Evolutionary conservation across 2,329 filamentous ascomycete species (phyloP).

Genomic region (Penicillium sp.): DNA sequence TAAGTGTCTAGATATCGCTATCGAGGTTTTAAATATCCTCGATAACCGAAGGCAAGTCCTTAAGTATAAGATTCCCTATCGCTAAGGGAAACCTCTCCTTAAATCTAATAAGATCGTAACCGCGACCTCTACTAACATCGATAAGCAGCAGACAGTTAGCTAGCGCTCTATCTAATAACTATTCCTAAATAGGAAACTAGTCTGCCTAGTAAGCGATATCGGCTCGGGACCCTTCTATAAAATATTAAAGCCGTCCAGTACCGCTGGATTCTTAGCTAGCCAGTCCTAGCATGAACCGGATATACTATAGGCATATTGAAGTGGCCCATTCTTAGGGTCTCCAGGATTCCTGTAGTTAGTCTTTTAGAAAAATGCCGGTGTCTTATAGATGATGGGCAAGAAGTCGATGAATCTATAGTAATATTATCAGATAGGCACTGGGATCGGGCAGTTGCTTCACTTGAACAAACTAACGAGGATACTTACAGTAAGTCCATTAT

Average conservation of each 20-base stretch:
- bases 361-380: conserved; percentile 16
- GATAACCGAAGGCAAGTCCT: not conserved
- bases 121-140: not conserved
- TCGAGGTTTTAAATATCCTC: not conserved
- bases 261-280: not conserved
- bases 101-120: not conserved
- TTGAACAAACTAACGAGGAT: not conserved
- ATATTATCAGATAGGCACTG: not conserved
- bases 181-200: not conserved
- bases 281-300: not conserved
- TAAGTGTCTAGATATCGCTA: not conserved
- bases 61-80: not conserved
- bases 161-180: not conserved
- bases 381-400: conserved; percentile 17
- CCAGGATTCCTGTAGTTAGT: conserved; percentile 17
- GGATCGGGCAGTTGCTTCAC: no score
- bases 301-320: conserved; percentile 14
- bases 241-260: not conserved
- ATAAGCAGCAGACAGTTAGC: not conserved
- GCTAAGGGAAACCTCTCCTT: not conserved
- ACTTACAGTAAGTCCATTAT: conserved; percentile 14
- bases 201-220: not conserved
- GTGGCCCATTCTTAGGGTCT: conserved; percentile 12
- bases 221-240: not conserved
- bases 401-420: conserved; percentile 6